These are phyloP conservation scores for Boeremia exigua DNA, from an alignment of 2,329 filamentous ascomycete genomes.

Conservation along the genomic window DNA sequence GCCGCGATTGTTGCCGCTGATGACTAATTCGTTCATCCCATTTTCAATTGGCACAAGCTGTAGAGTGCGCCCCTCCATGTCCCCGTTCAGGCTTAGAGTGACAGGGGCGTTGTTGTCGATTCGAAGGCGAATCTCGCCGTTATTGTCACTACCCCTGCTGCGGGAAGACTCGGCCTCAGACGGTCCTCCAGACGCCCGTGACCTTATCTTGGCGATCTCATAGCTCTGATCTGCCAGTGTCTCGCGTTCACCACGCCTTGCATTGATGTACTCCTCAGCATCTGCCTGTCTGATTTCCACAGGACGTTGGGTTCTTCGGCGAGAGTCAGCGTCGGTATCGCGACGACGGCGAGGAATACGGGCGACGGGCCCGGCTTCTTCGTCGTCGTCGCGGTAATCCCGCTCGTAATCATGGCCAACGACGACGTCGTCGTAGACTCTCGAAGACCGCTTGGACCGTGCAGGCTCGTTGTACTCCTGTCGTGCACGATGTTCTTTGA, in stretches of 20 bases:
- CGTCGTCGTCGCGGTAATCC: slow-evolving; percentile 22
- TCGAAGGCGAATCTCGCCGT: slow-evolving; percentile 46
- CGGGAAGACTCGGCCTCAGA: slow-evolving; percentile 39
- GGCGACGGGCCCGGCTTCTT: slow-evolving; percentile 17
- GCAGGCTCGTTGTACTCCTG: slow-evolving; percentile 19
- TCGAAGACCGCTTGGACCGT: slow-evolving; percentile 23
- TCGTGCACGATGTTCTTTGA: slow-evolving; percentile 17
- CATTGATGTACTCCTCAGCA: slow-evolving; percentile 41
- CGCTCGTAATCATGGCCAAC: slow-evolving; percentile 16
- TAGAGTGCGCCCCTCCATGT: slow-evolving; percentile 47
- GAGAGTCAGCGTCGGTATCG: slow-evolving; percentile 28
- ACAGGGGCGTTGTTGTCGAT: slow-evolving; percentile 42
- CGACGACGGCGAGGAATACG: slow-evolving; percentile 27
- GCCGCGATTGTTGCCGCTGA: slow-evolving; percentile 34
- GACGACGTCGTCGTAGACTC: slow-evolving; percentile 13
- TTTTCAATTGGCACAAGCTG: slow-evolving; percentile 40
- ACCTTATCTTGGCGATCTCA: slow-evolving; percentile 36
- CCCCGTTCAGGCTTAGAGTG: slow-evolving; percentile 44
- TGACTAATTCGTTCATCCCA: slow-evolving; percentile 47
- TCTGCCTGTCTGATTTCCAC: slow-evolving; percentile 26
- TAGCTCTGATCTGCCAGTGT: slow-evolving; percentile 38
- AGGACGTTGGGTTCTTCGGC: slow-evolving; percentile 27
- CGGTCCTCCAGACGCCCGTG: slow-evolving; percentile 32
- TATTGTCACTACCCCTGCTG: slow-evolving; percentile 36
- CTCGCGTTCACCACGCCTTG: slow-evolving; percentile 34